A percentile compares a stretch with the other conserved stretches of the same genome.
Conservation (phyloP, 495 filamentous ascomycete species). For the Penicillium odoratum region DNA sequence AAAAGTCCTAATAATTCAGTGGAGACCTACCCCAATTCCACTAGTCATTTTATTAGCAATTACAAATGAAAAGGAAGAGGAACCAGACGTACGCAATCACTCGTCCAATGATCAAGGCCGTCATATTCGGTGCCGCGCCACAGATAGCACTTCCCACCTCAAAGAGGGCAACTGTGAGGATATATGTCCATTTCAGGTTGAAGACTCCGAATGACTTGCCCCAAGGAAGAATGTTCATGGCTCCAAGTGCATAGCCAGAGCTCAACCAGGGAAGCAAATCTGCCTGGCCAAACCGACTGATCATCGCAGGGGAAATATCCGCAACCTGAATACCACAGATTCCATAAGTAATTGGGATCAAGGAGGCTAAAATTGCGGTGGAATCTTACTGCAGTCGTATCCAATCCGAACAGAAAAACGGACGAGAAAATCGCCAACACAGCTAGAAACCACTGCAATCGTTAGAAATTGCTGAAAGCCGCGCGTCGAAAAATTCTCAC, state of each 20-base stretch:
- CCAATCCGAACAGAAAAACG: conserved; percentile 10
- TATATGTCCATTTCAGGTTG: conserved; percentile 3
- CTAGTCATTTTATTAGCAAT: neutral
- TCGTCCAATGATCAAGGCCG: conserved; percentile 5
- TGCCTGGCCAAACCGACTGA: conserved; percentile 4
- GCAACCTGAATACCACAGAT: conserved; percentile 25
- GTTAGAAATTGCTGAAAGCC: neutral
- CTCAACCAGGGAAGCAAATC: conserved; percentile 7
- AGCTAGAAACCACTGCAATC: neutral
- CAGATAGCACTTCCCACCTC: conserved; percentile 2
- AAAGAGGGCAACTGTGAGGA: neutral
- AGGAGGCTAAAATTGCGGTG: neutral
- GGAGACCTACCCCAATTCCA: neutral
- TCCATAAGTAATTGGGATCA: conserved; percentile 5
- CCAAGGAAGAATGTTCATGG: conserved; percentile 24
- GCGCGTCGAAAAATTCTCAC: neutral
- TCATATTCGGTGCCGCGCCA: conserved; percentile 6
- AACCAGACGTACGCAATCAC: conserved; percentile 3
- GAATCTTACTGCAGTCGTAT: conserved; percentile 26
- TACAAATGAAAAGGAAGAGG: neutral
- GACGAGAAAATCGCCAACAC: conserved; percentile 2
- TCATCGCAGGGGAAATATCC: conserved; percentile 2
- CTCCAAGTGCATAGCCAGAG: conserved; percentile 24
- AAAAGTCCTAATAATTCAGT: neutral
- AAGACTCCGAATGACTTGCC: conserved; percentile 5